Conservation (phyloP, 1,284 basidiomycete species). For the Schizophyllum amplum region DNA sequence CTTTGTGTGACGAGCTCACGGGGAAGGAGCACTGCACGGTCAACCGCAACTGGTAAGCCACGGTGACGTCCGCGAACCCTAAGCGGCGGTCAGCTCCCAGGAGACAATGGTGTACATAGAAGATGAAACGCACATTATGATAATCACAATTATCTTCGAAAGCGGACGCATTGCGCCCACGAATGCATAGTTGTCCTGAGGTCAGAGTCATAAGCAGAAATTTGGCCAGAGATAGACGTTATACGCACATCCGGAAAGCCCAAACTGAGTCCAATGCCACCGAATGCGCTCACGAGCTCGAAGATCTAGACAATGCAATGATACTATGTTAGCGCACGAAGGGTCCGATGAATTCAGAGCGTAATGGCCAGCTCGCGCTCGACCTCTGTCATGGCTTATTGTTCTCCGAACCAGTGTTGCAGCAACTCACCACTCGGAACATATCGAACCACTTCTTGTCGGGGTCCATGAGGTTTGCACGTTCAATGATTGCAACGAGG, state of each 20-base stretch:
- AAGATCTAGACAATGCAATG: slow-evolving; percentile 28
- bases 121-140: slow-evolving; percentile 53
- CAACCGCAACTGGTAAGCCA: slow-evolving; percentile 65
- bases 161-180: slow-evolving; percentile 56
- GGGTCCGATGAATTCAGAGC: too few species aligned
- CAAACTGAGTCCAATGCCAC: slow-evolving; percentile 67
- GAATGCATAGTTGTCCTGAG: slow-evolving; percentile 43
- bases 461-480: slow-evolving; percentile 46
- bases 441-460: slow-evolving; percentile 59
- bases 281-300: slow-evolving; percentile 60
- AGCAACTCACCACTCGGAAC: slow-evolving; percentile 36
- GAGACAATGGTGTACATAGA: background rate
- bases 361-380: too few species aligned
- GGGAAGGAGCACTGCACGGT: slow-evolving; percentile 53
- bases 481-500: slow-evolving; percentile 61
- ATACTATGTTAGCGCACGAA: background rate
- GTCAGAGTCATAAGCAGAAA: background rate
- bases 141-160: slow-evolving; percentile 67
- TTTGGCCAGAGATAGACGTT: background rate
- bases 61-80: slow-evolving; percentile 65
- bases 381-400: too few species aligned
- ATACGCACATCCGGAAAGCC: slow-evolving; percentile 50
- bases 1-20: slow-evolving; percentile 25
- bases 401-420: too few species aligned
- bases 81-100: slow-evolving; percentile 1